These are phyloP conservation scores for Metschnikowia cubensis DNA, from an alignment of 805 yeast species.

Conservation along the genomic window DNA sequence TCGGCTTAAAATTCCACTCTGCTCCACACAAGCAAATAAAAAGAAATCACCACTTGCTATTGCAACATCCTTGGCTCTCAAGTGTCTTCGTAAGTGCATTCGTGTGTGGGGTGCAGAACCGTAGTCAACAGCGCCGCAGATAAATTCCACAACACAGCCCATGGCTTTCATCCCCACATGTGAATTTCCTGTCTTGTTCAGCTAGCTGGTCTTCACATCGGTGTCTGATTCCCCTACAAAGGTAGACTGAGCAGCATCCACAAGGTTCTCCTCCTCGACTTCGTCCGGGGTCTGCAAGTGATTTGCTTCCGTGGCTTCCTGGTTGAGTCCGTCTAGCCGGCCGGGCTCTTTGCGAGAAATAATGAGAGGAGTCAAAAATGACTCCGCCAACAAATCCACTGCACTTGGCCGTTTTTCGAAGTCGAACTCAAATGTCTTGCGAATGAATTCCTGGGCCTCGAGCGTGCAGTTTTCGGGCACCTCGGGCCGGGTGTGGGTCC, in stretches of 20 bases:
- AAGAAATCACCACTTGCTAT: not conserved
- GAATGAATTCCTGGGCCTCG: slow-evolving; percentile 64
- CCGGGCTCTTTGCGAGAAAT: slow-evolving; percentile 25
- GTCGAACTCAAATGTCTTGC: slow-evolving; percentile 69
- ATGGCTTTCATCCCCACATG: not conserved
- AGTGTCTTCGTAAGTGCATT: too few species aligned
- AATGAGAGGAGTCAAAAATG: slow-evolving; percentile 51
- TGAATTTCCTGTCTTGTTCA: not conserved
- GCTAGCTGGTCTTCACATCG: not conserved
- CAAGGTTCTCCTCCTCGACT: not conserved
- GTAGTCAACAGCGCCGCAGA: too few species aligned
- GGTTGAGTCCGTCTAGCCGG: not conserved
- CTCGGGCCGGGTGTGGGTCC: slow-evolving; percentile 77
- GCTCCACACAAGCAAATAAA: not conserved
- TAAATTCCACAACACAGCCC: not conserved
- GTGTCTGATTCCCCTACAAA: not conserved
- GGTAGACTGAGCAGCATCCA: not conserved
- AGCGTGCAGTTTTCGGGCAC: slow-evolving; percentile 70
- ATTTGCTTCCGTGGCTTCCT: not conserved
- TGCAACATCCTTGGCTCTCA: not conserved
- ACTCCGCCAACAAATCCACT: slow-evolving; percentile 57
- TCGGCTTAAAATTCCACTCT: not conserved
- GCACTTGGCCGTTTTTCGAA: slow-evolving; percentile 73
- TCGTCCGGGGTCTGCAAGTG: not conserved
- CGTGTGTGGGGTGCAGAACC: too few species aligned